A percentile compares a stretch with the other conserved stretches of the same genome.
phyloP scores from a whole-genome alignment of 768 basidiomycete genomes.

The Phlebiopsis gigantea region DNA sequence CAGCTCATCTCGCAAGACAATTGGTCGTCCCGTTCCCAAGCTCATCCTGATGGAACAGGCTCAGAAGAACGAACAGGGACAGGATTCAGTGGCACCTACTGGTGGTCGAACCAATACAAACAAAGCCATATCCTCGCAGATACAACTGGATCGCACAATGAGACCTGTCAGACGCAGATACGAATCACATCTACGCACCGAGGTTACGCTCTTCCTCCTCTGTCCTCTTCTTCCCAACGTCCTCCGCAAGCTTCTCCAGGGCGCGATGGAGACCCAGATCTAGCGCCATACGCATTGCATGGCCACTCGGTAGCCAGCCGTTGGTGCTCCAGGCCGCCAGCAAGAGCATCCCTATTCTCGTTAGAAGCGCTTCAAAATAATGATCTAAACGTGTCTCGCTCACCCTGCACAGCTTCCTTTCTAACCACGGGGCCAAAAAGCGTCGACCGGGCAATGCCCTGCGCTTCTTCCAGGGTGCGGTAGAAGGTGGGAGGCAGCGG shows the following conservation, averaged over 20 bases:
- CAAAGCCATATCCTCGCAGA: slow-evolving; percentile 94
- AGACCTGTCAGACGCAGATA: slow-evolving; percentile 4
- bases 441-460: slow-evolving; percentile 90
- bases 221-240: slow-evolving; percentile 49
- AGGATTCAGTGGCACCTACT: slow-evolving; percentile 67
- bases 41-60: slow-evolving; percentile 76
- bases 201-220: slow-evolving; percentile 89
- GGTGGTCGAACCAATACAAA: slow-evolving; percentile 95
- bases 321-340: slow-evolving; percentile 92
- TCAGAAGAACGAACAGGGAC: not conserved
- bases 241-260: slow-evolving; percentile 84
- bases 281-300: slow-evolving; percentile 94
- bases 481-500: slow-evolving; percentile 83
- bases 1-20: slow-evolving; percentile 84
- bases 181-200: slow-evolving; percentile 39
- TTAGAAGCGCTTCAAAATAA: slow-evolving; percentile 11
- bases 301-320: slow-evolving; percentile 92
- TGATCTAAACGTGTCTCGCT: too few relatives aligned
- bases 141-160: slow-evolving; percentile 48
- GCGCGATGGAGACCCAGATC: slow-evolving; percentile 93
- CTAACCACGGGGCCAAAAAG: slow-evolving; percentile 90
- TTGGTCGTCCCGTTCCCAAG: slow-evolving; percentile 85
- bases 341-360: slow-evolving; percentile 71
- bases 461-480: slow-evolving; percentile 89
- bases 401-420: slow-evolving; percentile 93